Evolutionary conservation across 2,329 filamentous ascomycete genomes (phyloP), one percentile per base, ranked within the genome.

Genomic region (Clarireedia hainanense): DNA sequence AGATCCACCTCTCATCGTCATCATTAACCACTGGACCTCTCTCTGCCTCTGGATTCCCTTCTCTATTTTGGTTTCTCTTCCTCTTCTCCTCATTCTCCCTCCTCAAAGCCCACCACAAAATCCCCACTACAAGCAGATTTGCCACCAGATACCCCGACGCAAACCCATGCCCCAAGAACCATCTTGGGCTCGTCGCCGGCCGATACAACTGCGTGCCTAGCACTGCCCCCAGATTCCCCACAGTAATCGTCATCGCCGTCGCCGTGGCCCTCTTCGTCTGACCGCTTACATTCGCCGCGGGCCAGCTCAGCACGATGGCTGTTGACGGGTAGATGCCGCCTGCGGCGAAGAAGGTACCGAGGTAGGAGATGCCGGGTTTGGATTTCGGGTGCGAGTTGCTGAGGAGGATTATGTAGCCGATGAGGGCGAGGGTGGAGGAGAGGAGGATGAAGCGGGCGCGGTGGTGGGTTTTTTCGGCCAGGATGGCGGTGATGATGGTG

Each of bases 181-280:
- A 89, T 34, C 82, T 72, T 1, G 85, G 86, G 0, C 76, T 79
- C 27, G 82, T 80, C 1, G 76, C 72, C 0, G 76, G 73, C 2
- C 85, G 75, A 67, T 89, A 89, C 1, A 89, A 67, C 68, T 89
- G 85, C 1, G 85, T 89, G 0, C 85, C 85, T 24, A 89, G 62
- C 0, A 88, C 82, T 0, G 83, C 84, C 0, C 85, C 85, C 1
- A 85, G 65, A 60, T 88, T 88, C 0, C 85, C 86, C 50, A 89
- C 83, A 9, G 80, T 84, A 56, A 89, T 88, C 62, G 88, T 84
- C 78, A 89, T 81, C 0, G 81, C 85, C 48, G 84, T 87, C 2
- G 81, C 82, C 4, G 84, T 81, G 1, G 81, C 83, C 0, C 85
- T 75, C 69, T 89, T 89, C 0, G 83, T 86, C 69, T 88, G 84